Conservation (phyloP, 176 grass and related monocot genomes). For the Luzula sylvatica region DNA sequence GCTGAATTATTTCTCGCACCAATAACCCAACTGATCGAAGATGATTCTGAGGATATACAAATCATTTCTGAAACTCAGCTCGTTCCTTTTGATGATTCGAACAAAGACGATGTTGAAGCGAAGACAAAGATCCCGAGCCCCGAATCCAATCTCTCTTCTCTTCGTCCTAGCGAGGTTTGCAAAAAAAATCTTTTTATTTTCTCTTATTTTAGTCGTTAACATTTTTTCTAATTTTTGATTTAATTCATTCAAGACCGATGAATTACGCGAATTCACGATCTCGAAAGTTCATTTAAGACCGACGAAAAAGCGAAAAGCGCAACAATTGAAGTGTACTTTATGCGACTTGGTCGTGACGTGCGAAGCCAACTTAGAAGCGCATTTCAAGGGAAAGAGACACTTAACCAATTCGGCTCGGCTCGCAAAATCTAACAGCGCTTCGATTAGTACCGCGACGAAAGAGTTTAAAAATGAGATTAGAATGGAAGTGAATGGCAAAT, state of each 20-base stretch:
- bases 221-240: not conserved
- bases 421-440: not conserved
- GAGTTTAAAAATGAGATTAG: not conserved
- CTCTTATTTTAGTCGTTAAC: not conserved
- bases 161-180: constrained; percentile 3
- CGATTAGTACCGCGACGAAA: not conserved
- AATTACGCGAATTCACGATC: not conserved
- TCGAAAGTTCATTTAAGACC: not conserved
- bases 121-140: too few relatives aligned
- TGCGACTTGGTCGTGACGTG: constrained; percentile 2
- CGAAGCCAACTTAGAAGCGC: not conserved
- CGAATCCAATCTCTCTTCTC: too few relatives aligned
- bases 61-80: too few relatives aligned
- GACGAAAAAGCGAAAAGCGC: constrained; percentile 3
- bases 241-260: not conserved
- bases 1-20: constrained; percentile 5
- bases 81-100: too few relatives aligned
- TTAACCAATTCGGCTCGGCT: not conserved
- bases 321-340: constrained; percentile 6
- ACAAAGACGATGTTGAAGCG: too few relatives aligned
- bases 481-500: constrained; percentile 6
- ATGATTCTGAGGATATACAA: too few relatives aligned
- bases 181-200: not conserved
- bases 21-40: not conserved
- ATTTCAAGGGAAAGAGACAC: constrained; percentile 19